Evolutionary conservation across 202 grass and related monocot species (phyloP).

Genomic region (Sporobolus alterniflorus): DNA sequence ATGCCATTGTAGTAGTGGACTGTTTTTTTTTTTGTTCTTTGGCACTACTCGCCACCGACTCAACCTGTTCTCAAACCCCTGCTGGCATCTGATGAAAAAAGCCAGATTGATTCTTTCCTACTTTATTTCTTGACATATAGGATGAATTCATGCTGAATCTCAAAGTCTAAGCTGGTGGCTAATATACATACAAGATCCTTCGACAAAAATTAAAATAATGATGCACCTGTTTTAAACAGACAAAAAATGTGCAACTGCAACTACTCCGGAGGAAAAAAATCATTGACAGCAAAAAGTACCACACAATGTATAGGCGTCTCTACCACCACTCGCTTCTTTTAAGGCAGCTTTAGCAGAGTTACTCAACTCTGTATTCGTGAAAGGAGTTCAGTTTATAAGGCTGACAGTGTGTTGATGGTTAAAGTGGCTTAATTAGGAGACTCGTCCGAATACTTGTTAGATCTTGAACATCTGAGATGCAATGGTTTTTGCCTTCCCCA

Average conservation of each 20-base stretch:
- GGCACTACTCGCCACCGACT: neutral
- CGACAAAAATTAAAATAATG: neutral
- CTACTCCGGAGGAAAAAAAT: neutral
- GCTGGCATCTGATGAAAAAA: neutral
- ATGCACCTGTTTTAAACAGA: neutral
- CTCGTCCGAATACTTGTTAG: neutral
- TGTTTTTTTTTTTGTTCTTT: neutral
- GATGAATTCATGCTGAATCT: neutral
- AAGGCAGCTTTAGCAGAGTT: conserved; percentile 28
- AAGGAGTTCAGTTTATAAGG: conserved; percentile 41
- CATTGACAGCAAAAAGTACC: neutral
- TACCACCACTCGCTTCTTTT: conserved; percentile 15
- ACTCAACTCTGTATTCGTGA: conserved; percentile 12
- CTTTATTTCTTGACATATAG: neutral
- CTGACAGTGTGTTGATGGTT: conserved; percentile 40
- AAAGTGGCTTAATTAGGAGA: conserved; percentile 4
- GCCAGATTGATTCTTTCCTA: neutral
- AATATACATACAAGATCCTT: no score
- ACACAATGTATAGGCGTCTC: neutral
- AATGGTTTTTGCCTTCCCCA: no score
- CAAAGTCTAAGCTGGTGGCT: no score
- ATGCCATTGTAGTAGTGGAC: neutral
- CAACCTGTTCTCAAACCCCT: neutral
- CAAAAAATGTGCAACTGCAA: neutral
- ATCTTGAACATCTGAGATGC: conserved; percentile 6